Base-by-base conservation (phyloP, 257 asterid species). In the Plantago ovata region DNA sequence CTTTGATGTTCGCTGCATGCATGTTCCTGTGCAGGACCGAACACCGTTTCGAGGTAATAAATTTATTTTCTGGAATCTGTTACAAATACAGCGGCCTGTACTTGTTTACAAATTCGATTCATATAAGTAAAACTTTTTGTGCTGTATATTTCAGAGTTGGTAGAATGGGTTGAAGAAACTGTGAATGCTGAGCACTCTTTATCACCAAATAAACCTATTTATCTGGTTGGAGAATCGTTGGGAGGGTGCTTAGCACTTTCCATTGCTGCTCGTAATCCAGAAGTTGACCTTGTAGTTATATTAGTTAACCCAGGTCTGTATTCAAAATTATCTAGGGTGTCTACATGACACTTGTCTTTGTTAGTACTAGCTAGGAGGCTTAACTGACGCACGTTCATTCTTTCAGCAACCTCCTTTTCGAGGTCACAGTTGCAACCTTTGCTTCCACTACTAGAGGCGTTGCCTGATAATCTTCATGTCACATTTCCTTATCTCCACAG, bases 241-340 rank as follows among this genome's bases (percentile, higher is more conserved):
- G 99, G 99, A 52, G 97, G 99, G 63, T 76, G 94, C 73, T 81
- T 93, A 72, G 99, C 99, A 28, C 96, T 93, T 66, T 91, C 96
- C 49, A 84, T 89, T 60, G 99, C 96, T 20, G 95, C 99, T 20
- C 89, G 89, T 38, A 89, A 82, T 70, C 95, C 99, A 21, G 43
- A 75, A 16, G 73, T 89, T 39, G 99, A 93, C 77, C 96, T 93
- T 65, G 86, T 93, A 18, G 40, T 89, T 23, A 61, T 89, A 79
- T 71, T 89, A 69, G 77, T 92, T 51, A 93, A 93, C 82, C 96
- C 99, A 71, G 97, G 98, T 88, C 22, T 16, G 66, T 47, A 60
- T 65, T 59, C 56, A n/a, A 19, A 57, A 60, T 39, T 24, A 51
- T 22, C 8, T 38, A 43, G 46, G 15, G 7, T 13, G 56, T 3